These are phyloP conservation scores for Oehlia diaphana DNA, from an alignment of 192 early-diverging fungal genomes.

Conservation along the genomic window DNA sequence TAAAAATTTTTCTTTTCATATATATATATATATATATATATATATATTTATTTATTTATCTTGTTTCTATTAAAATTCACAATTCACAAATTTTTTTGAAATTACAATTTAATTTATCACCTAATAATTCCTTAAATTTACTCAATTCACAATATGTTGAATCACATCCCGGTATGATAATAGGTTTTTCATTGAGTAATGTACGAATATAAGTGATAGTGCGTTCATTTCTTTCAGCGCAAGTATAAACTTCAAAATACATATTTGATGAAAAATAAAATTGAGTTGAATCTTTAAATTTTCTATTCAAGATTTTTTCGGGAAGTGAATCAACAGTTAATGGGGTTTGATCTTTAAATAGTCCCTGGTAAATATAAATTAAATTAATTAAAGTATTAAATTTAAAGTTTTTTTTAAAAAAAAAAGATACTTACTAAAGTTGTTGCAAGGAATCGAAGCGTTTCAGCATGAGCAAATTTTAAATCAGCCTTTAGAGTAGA, in stretches of 20 bases:
- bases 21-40: too few species aligned
- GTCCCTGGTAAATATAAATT: not conserved
- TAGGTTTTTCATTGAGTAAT: conserved; percentile 8
- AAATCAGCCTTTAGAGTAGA: not conserved
- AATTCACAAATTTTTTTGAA: conserved; percentile 5
- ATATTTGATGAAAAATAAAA: conserved; percentile 8
- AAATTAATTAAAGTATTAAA: not conserved
- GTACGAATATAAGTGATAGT: not conserved
- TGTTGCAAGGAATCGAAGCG: conserved; percentile 9
- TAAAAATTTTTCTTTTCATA: not conserved
- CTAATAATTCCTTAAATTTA: conserved; percentile 1
- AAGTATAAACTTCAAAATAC: conserved; percentile 24
- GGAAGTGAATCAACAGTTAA: not conserved
- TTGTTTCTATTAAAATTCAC: too few species aligned
- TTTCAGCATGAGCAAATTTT: conserved; percentile 27
- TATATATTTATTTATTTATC: too few species aligned
- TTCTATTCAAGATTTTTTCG: not conserved
- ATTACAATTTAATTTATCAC: conserved; percentile 7
- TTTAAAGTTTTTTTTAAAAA: too few species aligned
- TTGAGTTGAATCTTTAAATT: conserved; percentile 5
- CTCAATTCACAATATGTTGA: conserved; percentile 3
- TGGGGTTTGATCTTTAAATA: conserved; percentile 5
- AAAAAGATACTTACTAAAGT: not conserved
- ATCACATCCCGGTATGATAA: conserved; percentile 7
- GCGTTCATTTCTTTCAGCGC: not conserved